Evolutionary conservation across 1,284 basidiomycete species (phyloP).

Genomic region (Leucoagaricus sp.): DNA sequence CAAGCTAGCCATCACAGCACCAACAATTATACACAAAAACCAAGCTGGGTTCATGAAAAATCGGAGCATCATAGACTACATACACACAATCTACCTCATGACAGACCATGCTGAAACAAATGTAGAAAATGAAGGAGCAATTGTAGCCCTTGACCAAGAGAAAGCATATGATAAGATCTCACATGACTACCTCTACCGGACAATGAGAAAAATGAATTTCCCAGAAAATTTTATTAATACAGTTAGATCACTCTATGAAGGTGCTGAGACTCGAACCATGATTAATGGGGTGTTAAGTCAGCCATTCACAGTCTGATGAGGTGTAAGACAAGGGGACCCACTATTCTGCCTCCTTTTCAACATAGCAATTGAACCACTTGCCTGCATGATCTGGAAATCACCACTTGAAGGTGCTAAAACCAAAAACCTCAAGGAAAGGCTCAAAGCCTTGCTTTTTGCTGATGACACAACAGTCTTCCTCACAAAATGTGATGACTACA

Average conservation of each 20-base stretch:
- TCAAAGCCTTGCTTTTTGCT: slow-evolving; percentile 31
- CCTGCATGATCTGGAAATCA: slow-evolving; percentile 23
- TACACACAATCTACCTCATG: slow-evolving; percentile 28
- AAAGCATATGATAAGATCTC: slow-evolving; percentile 39
- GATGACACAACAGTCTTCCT: slow-evolving; percentile 34
- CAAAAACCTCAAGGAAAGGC: slow-evolving; percentile 19
- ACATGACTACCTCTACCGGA: slow-evolving; percentile 33
- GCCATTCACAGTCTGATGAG: slow-evolving; percentile 30
- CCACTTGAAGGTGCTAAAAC: slow-evolving; percentile 25
- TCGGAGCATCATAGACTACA: slow-evolving; percentile 31
- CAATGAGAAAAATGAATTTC: slow-evolving; percentile 26
- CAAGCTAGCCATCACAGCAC: slow-evolving; percentile 21
- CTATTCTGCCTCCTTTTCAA: slow-evolving; percentile 41
- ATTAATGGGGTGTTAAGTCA: slow-evolving; percentile 34
- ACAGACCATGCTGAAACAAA: slow-evolving; percentile 24
- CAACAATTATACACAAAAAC: slow-evolving; percentile 25
- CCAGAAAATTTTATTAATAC: slow-evolving; percentile 29
- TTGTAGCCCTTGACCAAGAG: slow-evolving; percentile 38
- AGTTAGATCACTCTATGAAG: slow-evolving; percentile 31
- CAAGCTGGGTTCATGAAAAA: slow-evolving; percentile 38
- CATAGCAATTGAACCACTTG: slow-evolving; percentile 35
- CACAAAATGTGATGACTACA: slow-evolving; percentile 21
- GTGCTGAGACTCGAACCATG: slow-evolving; percentile 31
- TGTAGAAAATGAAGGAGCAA: slow-evolving; percentile 26
- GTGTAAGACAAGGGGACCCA: slow-evolving; percentile 40